phyloP scores from a whole-genome alignment of 2,329 filamentous ascomycete genomes.

The Rugonectria rugulosa region DNA sequence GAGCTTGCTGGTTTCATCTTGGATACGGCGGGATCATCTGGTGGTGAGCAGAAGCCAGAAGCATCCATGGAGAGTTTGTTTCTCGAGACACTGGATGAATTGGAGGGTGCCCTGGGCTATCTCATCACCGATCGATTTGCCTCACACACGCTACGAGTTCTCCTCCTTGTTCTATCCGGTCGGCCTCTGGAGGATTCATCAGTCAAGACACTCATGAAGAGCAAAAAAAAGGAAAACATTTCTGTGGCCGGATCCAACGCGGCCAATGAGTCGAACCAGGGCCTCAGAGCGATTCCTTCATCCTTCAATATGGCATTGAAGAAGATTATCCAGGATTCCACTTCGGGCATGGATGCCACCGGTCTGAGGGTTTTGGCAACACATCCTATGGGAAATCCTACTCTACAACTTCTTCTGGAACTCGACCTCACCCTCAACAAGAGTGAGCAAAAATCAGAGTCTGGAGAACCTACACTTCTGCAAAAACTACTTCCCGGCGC shows the following conservation, averaged over 20 bases:
- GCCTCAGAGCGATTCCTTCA: conserved; percentile 71
- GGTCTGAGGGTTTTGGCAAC: conserved; percentile 84
- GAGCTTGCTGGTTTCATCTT: conserved; percentile 67
- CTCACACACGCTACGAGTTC: conserved; percentile 86
- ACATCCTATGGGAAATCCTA: conserved; percentile 90
- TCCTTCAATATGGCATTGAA: conserved; percentile 80
- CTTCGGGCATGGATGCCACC: conserved; percentile 77
- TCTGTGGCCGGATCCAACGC: conserved; percentile 64
- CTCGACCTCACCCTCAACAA: conserved; percentile 82
- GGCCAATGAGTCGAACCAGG: conserved; percentile 53
- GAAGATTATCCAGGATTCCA: conserved; percentile 82
- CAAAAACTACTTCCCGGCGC: conserved; percentile 81
- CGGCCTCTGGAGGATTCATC: conserved; percentile 76
- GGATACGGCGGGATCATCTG: conserved; percentile 52
- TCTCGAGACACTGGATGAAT: conserved; percentile 81
- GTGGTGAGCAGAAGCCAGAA: conserved; percentile 56
- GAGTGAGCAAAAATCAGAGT: conserved; percentile 50
- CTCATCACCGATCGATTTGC: conserved; percentile 88
- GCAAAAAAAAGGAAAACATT: conserved; percentile 90
- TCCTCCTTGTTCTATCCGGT: conserved; percentile 86
- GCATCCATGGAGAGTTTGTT: conserved; percentile 85
- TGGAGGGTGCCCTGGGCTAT: conserved; percentile 84
- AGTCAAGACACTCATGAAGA: conserved; percentile 80
- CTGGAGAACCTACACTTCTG: conserved; percentile 64
- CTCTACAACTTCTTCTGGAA: conserved; percentile 88